A percentile compares a stretch with the other conserved stretches of the same genome.
Evolutionary conservation across 306 rosid species (phyloP).

Genomic region (Calophaca sinica): DNA sequence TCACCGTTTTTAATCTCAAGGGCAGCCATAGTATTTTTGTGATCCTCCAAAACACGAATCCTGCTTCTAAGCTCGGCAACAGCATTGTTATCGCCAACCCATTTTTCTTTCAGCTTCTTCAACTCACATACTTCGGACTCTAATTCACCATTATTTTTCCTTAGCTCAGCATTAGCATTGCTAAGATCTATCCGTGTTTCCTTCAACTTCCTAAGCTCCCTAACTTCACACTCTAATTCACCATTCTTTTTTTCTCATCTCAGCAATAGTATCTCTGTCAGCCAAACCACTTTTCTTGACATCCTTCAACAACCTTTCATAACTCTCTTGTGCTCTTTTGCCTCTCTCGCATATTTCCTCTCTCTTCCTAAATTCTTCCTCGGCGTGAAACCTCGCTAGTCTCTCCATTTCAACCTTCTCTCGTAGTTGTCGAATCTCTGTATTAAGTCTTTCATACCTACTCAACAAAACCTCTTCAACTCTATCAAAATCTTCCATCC

Average conservation of each 20-base stretch:
- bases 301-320: slow-evolving; percentile 39
- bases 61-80: neutral
- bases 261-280: neutral
- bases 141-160: neutral
- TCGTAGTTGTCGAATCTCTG: neutral
- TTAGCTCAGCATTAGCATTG: neutral
- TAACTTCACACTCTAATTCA: neutral
- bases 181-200: no score
- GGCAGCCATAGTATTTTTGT: neutral
- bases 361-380: slow-evolving; percentile 19
- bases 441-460: neutral
- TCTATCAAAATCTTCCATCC: neutral
- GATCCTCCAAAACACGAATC: slow-evolving; percentile 7
- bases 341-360: slow-evolving; percentile 12
- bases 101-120: neutral
- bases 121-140: neutral
- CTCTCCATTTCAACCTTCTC: slow-evolving; percentile 2
- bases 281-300: neutral
- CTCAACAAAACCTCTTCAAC: slow-evolving; percentile 32
- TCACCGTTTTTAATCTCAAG: slow-evolving; percentile 5
- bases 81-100: neutral
- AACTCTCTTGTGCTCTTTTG: neutral
- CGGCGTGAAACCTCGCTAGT: neutral
- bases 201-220: no score
- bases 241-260: no score